Evolutionary conservation across 441 rosid species (phyloP).

Genomic region (Sinapis alba): DNA sequence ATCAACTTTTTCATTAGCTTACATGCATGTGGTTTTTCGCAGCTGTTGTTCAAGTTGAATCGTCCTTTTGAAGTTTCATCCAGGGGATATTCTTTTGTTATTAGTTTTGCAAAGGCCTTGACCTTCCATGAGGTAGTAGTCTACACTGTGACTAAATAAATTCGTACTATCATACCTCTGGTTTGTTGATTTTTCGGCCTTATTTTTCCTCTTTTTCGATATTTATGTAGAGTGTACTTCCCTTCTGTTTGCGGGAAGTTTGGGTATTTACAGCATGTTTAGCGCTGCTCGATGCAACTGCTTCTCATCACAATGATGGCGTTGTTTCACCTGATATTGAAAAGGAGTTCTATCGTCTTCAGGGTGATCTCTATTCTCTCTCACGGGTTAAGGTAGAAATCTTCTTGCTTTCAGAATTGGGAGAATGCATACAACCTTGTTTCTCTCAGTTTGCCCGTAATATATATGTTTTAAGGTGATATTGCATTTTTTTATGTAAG

Average conservation of each 20-base stretch:
- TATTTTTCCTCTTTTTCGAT: slow-evolving; percentile 29
- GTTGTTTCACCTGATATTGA: slow-evolving; percentile 73
- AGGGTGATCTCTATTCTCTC: slow-evolving; percentile 94
- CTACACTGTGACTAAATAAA: slow-evolving; percentile 13
- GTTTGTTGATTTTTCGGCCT: slow-evolving; percentile 31
- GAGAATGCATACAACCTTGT: slow-evolving; percentile 12
- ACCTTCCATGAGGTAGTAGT: slow-evolving; percentile 80
- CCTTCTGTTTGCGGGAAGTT: slow-evolving; percentile 95
- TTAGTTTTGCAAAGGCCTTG: slow-evolving; percentile 80
- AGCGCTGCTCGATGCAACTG: slow-evolving; percentile 72
- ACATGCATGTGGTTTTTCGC: slow-evolving; percentile 32
- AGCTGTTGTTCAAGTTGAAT: slow-evolving; percentile 91
- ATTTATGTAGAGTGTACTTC: slow-evolving; percentile 60
- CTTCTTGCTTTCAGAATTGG: slow-evolving; percentile 22
- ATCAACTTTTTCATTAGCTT: slow-evolving; percentile 20
- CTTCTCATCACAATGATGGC: slow-evolving; percentile 73
- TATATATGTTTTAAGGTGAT: slow-evolving; percentile 13
- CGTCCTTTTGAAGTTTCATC: slow-evolving; percentile 98
- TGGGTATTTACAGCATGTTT: slow-evolving; percentile 97
- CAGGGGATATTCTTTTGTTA: slow-evolving; percentile 88
- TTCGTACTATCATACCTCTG: slow-evolving; percentile 21
- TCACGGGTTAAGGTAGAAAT: slow-evolving; percentile 82
- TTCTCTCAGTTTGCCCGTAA: slow-evolving; percentile 2
- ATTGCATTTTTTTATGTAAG: slow-evolving; percentile 4
- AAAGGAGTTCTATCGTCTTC: slow-evolving; percentile 92